phyloP scores from a whole-genome alignment of 495 filamentous ascomycete species.

The Baudoinia panamericana region DNA sequence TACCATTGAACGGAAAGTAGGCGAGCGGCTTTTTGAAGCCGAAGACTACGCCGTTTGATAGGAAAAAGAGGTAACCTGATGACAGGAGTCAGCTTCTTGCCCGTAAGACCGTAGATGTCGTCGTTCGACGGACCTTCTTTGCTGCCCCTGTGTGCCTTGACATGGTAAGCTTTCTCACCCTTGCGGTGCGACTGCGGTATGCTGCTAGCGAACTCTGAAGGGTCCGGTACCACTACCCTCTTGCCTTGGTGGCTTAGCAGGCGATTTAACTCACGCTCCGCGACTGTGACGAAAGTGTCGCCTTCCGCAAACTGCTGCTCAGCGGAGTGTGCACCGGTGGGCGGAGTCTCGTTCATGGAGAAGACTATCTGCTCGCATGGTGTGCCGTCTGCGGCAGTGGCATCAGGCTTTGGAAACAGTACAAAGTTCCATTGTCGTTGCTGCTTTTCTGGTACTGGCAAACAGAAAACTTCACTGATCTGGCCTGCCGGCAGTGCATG shows the following conservation, averaged over 20 bases:
- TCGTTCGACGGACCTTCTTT: slow-evolving; percentile 56
- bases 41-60: slow-evolving; percentile 76
- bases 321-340: not conserved
- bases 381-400: slow-evolving; percentile 16
- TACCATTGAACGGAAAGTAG: slow-evolving; percentile 67
- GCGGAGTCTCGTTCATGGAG: slow-evolving; percentile 56
- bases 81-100: not conserved
- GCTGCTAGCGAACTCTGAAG: slow-evolving; percentile 63
- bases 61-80: slow-evolving; percentile 74
- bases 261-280: slow-evolving; percentile 52
- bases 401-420: slow-evolving; percentile 51
- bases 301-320: slow-evolving; percentile 34
- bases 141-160: slow-evolving; percentile 80
- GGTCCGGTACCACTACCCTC: slow-evolving; percentile 53
- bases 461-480: slow-evolving; percentile 52
- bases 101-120: slow-evolving; percentile 5
- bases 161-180: slow-evolving; percentile 78
- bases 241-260: slow-evolving; percentile 39
- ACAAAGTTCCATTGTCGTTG: slow-evolving; percentile 83
- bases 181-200: slow-evolving; percentile 74
- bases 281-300: slow-evolving; percentile 42
- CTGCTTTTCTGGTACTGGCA: slow-evolving; percentile 84
- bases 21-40: slow-evolving; percentile 90
- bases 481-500: slow-evolving; percentile 55
- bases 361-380: slow-evolving; percentile 64